phyloP scores from a whole-genome alignment of 495 filamentous ascomycete genomes.

The Penicillium desertorum region DNA sequence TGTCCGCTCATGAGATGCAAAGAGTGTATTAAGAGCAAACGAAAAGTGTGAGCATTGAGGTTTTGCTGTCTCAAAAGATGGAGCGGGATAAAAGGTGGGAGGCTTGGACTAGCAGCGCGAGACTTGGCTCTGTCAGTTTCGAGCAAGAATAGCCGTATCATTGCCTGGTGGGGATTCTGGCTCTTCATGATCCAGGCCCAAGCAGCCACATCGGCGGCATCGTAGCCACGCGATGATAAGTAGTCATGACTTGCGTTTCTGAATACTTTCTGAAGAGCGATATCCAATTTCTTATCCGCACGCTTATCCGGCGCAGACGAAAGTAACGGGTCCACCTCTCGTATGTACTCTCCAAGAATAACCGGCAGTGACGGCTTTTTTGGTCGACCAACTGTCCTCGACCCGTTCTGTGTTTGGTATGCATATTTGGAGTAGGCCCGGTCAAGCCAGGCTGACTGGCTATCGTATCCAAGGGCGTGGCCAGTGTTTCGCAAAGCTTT shows the following conservation, averaged over 20 bases:
- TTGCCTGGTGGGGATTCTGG: slow-evolving; percentile 39
- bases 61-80: slow-evolving; percentile 48
- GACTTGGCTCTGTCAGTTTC: slow-evolving; percentile 26
- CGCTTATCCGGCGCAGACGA: slow-evolving; percentile 9
- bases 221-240: slow-evolving; percentile 42
- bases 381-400: slow-evolving; percentile 16
- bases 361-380: slow-evolving; percentile 33
- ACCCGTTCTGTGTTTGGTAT: slow-evolving; percentile 1
- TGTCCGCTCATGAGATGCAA: slow-evolving; percentile 41
- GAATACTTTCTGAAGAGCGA: slow-evolving; percentile 40
- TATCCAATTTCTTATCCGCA: slow-evolving; percentile 18
- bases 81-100: slow-evolving; percentile 53
- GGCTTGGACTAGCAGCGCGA: slow-evolving; percentile 1
- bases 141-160: slow-evolving; percentile 40
- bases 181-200: slow-evolving; percentile 61
- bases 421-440: background rate
- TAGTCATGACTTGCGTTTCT: slow-evolving; percentile 27
- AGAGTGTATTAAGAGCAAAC: slow-evolving; percentile 43
- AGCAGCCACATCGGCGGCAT: slow-evolving; percentile 49
- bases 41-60: slow-evolving; percentile 44
- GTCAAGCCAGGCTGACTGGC: background rate
- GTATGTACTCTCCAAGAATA: slow-evolving; percentile 43
- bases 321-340: slow-evolving; percentile 37
- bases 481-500: slow-evolving; percentile 34
- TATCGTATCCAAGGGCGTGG: slow-evolving; percentile 18